A percentile compares a stretch with the other conserved stretches of the same genome.
phyloP scores from a whole-genome alignment of 1,284 basidiomycete species.

The Cerrena zonata region DNA sequence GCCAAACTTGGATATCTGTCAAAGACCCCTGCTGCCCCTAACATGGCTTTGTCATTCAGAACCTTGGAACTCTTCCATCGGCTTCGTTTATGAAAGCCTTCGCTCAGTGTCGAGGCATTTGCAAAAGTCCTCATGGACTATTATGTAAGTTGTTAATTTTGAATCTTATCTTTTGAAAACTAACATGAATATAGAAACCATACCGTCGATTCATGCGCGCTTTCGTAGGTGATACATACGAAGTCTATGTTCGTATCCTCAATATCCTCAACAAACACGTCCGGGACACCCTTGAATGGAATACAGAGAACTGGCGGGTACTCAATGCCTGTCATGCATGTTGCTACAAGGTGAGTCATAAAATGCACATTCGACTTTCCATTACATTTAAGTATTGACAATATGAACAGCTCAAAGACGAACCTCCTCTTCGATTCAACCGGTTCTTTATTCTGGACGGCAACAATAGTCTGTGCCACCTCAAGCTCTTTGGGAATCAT shows the following conservation, averaged over 20 bases:
- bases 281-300: conserved; percentile 14
- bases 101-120: too few species aligned
- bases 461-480: conserved; percentile 29
- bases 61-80: too few species aligned
- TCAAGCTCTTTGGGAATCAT: conserved; percentile 10
- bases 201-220: conserved; percentile 3
- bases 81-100: too few species aligned
- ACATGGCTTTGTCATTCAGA: too few species aligned
- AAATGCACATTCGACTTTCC: background rate
- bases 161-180: background rate
- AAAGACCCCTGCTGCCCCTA: too few species aligned
- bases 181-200: conserved; percentile 5
- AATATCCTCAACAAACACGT: conserved; percentile 10
- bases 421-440: background rate
- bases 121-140: conserved; percentile 28
- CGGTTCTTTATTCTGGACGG: conserved; percentile 23
- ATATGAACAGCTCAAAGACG: background rate
- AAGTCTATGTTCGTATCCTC: conserved; percentile 25
- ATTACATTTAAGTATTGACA: background rate
- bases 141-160: conserved; percentile 21
- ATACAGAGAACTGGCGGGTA: conserved; percentile 22
- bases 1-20: too few species aligned
- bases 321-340: conserved; percentile 10
- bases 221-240: conserved; percentile 17
- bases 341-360: conserved; percentile 5